Percentiles rank a stretch among this genome's conserved stretches.
phyloP scores from a whole-genome alignment of 1,284 basidiomycete genomes.

The Microbotryum silenes-acaulis region DNA sequence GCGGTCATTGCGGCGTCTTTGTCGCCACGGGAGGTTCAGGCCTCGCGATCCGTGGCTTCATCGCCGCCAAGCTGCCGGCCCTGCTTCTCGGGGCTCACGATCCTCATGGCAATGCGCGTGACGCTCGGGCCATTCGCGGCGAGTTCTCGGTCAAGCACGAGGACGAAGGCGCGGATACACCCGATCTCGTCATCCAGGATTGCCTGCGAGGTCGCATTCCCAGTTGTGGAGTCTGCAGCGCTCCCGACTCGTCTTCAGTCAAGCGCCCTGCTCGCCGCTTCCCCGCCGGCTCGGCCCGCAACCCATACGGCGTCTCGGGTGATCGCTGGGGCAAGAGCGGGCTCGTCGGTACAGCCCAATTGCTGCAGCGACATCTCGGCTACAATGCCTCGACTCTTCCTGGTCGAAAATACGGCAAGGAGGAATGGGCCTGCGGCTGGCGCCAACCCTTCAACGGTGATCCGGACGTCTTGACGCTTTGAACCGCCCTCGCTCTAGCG shows the following conservation, averaged over 20 bases:
- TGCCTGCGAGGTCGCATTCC: slow-evolving; percentile 15
- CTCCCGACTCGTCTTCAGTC: slow-evolving; percentile 5
- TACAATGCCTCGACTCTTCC: slow-evolving; percentile 25
- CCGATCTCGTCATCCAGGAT: slow-evolving; percentile 26
- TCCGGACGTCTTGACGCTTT: slow-evolving; percentile 23
- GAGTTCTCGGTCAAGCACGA: slow-evolving; percentile 10
- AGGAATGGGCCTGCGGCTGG: slow-evolving; percentile 29
- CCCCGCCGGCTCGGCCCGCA: slow-evolving; percentile 2
- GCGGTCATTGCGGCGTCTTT: slow-evolving; percentile 23
- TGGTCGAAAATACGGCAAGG: slow-evolving; percentile 23
- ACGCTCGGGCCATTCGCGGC: slow-evolving; percentile 9
- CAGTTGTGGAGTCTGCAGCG: slow-evolving; percentile 13
- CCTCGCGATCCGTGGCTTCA: slow-evolving; percentile 14
- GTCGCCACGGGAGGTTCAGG: slow-evolving; percentile 23
- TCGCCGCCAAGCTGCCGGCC: slow-evolving; percentile 15
- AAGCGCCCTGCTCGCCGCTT: neutral
- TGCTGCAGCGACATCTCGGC: slow-evolving; percentile 21
- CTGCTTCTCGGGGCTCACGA: slow-evolving; percentile 17
- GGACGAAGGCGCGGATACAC: slow-evolving; percentile 25
- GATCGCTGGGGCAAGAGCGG: slow-evolving; percentile 24
- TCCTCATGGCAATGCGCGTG: slow-evolving; percentile 11
- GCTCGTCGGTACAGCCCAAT: slow-evolving; percentile 15
- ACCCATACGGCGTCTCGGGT: slow-evolving; percentile 2
- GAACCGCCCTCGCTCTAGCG: neutral
- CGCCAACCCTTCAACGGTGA: slow-evolving; percentile 29